These are phyloP conservation scores for Colletotrichum sp. DNA, from an alignment of 2,329 filamentous ascomycete genomes.

Conservation along the genomic window DNA sequence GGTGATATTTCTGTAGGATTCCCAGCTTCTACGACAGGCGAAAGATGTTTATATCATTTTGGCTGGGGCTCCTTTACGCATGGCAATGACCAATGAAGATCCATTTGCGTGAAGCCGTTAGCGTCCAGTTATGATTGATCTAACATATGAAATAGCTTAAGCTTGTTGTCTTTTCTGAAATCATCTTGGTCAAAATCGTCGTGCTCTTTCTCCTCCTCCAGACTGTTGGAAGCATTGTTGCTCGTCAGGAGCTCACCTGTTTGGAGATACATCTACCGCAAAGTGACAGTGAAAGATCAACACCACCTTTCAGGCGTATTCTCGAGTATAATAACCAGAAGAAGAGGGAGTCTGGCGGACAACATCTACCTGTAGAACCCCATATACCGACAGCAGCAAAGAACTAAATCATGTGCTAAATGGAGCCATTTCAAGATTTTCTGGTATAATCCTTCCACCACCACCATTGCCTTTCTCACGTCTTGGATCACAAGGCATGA, in stretches of 20 bases:
- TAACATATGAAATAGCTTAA: rapidly evolving
- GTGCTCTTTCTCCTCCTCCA: background rate
- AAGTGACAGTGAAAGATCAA: background rate
- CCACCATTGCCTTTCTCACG: background rate
- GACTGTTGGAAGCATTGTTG: rapidly evolving
- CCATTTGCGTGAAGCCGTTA: background rate
- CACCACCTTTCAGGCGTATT: background rate
- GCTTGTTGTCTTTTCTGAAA: rapidly evolving
- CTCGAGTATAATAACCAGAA: background rate
- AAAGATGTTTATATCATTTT: too few species aligned
- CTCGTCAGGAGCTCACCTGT: background rate
- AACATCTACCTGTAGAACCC: background rate
- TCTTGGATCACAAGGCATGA: rapidly evolving
- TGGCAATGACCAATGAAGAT: background rate
- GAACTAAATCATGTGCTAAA: rapidly evolving
- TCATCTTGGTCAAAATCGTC: background rate
- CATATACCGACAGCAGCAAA: rapidly evolving
- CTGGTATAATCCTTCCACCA: rapidly evolving
- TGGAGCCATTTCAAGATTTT: background rate
- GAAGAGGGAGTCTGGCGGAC: rapidly evolving
- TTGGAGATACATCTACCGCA: background rate
- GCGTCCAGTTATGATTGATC: background rate
- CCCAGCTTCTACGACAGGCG: background rate
- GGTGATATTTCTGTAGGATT: background rate
- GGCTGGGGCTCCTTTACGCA: background rate